Percentiles rank a stretch among this genome's conserved stretches.
Conservation (phyloP, 164 flowering plant genomes). For the Platanus orientalis region DNA sequence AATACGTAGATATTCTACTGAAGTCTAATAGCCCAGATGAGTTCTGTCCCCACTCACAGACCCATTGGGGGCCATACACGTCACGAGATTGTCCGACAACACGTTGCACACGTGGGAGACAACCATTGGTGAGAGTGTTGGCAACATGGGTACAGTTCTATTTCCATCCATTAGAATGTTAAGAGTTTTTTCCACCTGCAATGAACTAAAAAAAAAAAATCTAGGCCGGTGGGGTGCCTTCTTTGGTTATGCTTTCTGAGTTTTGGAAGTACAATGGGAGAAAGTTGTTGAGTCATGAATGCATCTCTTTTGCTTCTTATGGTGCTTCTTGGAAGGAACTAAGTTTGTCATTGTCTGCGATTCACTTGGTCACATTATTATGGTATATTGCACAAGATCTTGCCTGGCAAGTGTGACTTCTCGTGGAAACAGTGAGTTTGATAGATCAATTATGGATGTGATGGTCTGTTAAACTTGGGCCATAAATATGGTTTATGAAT, state of each 20-base stretch:
- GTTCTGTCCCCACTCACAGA: neutral
- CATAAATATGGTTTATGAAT: too few relatives aligned
- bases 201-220: neutral
- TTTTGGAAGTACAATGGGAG: neutral
- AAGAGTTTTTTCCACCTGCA: neutral
- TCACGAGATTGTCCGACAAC: neutral
- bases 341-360: neutral
- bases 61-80: neutral
- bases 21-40: neutral
- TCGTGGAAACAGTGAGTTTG: neutral
- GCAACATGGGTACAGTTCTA: neutral
- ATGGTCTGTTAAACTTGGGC: too few relatives aligned
- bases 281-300: neutral
- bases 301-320: neutral
- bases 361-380: neutral
- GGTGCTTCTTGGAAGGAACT: neutral
- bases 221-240: neutral
- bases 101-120: neutral
- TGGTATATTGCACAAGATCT: too few relatives aligned
- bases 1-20: too few relatives aligned
- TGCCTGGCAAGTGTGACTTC: neutral
- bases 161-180: conserved; percentile 1
- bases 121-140: neutral
- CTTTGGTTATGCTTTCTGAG: neutral
- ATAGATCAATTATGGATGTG: too few relatives aligned